Conservation (phyloP, 1,284 basidiomycete genomes). For the Lentinus polychrous region DNA sequence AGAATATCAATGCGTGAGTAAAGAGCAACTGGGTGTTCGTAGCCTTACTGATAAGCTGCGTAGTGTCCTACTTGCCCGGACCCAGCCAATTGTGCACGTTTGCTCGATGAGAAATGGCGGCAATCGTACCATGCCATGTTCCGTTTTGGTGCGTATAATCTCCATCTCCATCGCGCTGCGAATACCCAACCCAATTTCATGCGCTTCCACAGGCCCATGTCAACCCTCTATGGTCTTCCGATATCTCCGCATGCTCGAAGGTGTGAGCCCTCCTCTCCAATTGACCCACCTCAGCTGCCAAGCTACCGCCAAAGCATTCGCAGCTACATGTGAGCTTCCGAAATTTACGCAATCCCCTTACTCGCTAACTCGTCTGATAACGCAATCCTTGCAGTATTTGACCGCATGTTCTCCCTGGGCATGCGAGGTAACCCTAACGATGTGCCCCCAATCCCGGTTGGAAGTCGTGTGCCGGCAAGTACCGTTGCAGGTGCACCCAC, state of each 20-base stretch:
- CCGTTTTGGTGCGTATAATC: conserved; percentile 60
- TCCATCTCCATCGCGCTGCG: conserved; percentile 5
- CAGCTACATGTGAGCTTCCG: conserved; percentile 74
- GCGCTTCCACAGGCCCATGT: conserved; percentile 49
- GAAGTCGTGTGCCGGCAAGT: conserved; percentile 45
- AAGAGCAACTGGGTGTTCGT: conserved; percentile 3
- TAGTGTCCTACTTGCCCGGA: conserved; percentile 85
- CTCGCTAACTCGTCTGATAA: neutral
- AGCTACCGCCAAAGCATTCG: conserved; percentile 79
- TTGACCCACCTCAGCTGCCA: conserved; percentile 84
- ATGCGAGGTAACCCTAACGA: conserved; percentile 66
- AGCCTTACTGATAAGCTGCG: conserved; percentile 1
- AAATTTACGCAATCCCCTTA: conserved; percentile 12
- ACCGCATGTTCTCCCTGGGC: conserved; percentile 85
- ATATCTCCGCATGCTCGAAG: conserved; percentile 76
- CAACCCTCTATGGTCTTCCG: conserved; percentile 89
- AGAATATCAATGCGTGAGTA: conserved; percentile 81
- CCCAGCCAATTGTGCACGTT: conserved; percentile 67
- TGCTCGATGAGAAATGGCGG: conserved; percentile 91
- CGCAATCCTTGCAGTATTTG: conserved; percentile 56
- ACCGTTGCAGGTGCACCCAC: conserved; percentile 48
- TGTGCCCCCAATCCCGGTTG: conserved; percentile 43
- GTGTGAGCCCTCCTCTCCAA: conserved; percentile 72
- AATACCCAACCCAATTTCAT: neutral
- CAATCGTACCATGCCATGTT: conserved; percentile 84